phyloP scores from a whole-genome alignment of 1,139 yeast genomes.

The Yamadazyma conglobata region DNA sequence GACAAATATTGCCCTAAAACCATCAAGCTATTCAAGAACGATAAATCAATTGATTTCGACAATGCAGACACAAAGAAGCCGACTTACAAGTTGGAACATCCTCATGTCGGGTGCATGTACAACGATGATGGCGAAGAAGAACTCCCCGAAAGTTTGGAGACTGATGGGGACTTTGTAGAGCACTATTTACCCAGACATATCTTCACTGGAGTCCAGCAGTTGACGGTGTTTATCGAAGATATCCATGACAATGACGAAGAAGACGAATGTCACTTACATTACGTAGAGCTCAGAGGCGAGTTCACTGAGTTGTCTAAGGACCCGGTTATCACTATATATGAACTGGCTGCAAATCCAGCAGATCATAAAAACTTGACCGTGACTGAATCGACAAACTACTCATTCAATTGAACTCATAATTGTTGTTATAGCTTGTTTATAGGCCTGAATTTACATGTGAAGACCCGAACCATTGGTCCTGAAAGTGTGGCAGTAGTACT shows the following conservation, averaged over 20 bases:
- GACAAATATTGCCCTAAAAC: constrained; percentile 63
- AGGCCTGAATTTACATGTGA: too few relatives aligned
- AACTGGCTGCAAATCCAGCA: constrained; percentile 88
- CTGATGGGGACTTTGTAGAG: constrained; percentile 66
- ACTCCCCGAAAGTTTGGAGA: constrained; percentile 28
- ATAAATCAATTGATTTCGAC: constrained; percentile 67
- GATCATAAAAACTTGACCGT: constrained; percentile 58
- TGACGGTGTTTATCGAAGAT: constrained; percentile 65
- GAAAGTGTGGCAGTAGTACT: too few relatives aligned
- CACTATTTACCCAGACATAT: constrained; percentile 73
- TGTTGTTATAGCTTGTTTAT: too few relatives aligned
- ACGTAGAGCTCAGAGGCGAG: constrained; percentile 82
- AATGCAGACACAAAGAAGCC: constrained; percentile 51
- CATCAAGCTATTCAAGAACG: constrained; percentile 72
- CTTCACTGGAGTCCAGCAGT: constrained; percentile 66
- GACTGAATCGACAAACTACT: neutral
- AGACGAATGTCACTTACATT: constrained; percentile 54
- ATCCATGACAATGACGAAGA: constrained; percentile 65
- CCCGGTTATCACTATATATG: constrained; percentile 76
- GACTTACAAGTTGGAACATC: constrained; percentile 56
- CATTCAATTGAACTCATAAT: neutral
- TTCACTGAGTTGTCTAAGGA: constrained; percentile 57
- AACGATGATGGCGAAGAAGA: constrained; percentile 34
- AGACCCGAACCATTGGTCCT: too few relatives aligned
- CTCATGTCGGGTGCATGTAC: constrained; percentile 49